Evolutionary conservation across 768 basidiomycete species (phyloP), one percentile per base, ranked within the genome.

Genomic region (Phaffia australis): DNA sequence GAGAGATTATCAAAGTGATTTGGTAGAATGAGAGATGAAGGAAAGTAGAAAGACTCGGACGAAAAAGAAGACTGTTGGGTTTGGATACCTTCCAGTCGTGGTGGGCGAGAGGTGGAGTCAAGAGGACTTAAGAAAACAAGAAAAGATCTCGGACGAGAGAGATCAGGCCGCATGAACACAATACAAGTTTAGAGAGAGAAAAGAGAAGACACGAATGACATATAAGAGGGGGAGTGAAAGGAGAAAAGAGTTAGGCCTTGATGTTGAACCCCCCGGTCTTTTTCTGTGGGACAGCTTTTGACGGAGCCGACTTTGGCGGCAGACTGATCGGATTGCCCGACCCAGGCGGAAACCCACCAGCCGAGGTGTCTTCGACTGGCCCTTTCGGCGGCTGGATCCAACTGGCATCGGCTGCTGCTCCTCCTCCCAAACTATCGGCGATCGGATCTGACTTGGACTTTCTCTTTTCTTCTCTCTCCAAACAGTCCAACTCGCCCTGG

Each of bases 401-500:
- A 54, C 21, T 27, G 35, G 35, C 52, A 16, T n/a, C 52, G 18
- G 52, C n/a, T 54, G 49, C n/a, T n/a, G 52, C 21, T n/a, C 27
- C 52, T 16, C 27, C n/a, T n/a, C 52, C 56, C 56, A 32, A 6
- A 29, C 56, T 16, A 5, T 19, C 27, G 27, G n/a, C 7, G 7
- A 7, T 25, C 9, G n/a, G 15, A n/a, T 16, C 50, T 56, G 42
- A 27, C 35, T 48, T 48, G 46, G 59, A 42, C 42, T 46, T n/a
- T 30, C 18, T 32, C 51, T 63, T 29, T 35, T 51, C 9, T n/a
- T 42, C 49, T 58, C 62, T 55, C 47, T 66, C 61, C 61, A 88
- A 83, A n/a, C 85, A 79, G 72, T 94, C 91, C 29, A 91, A 79
- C 79, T 95, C 92, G 50, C 92, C 92, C 74, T 90, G 88, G 0